Percentiles rank a stretch among this genome's conserved stretches.
Conservation (phyloP, 352 stramenopile genomes). For the Phytophthora uliginosa region DNA sequence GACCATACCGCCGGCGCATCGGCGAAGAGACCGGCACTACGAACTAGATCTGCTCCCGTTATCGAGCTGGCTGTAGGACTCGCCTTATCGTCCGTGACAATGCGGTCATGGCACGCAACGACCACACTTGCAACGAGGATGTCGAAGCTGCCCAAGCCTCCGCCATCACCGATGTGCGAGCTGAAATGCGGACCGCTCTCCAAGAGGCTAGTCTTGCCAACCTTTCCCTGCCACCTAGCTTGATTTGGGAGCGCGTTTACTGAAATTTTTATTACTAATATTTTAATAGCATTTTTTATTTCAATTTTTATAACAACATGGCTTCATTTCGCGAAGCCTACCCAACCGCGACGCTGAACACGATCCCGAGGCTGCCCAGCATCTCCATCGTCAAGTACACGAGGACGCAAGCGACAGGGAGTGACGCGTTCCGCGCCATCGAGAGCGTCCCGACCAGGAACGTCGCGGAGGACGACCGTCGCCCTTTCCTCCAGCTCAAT, state of each 20-base stretch:
- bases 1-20: no score
- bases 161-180: slow-evolving; percentile 6
- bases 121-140: background rate
- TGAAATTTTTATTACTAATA: no score
- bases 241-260: slow-evolving; percentile 15
- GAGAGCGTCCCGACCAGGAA: slow-evolving; percentile 8
- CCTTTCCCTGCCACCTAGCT: slow-evolving; percentile 1
- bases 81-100: background rate
- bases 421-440: slow-evolving; percentile 13
- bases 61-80: background rate
- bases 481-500: slow-evolving; percentile 15
- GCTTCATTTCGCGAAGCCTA: slow-evolving; percentile 1
- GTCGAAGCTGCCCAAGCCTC: background rate
- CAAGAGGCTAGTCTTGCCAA: slow-evolving; percentile 1
- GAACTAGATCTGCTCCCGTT: slow-evolving; percentile 3
- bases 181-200: slow-evolving; percentile 1
- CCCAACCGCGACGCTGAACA: background rate
- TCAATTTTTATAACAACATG: no score
- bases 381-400: slow-evolving; percentile 17
- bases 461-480: slow-evolving; percentile 1
- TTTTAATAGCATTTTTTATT: no score
- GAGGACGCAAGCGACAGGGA: background rate
- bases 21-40: slow-evolving; percentile 3
- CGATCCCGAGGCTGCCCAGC: background rate
- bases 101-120: no score